Percentiles rank a stretch among this genome's conserved stretches.
Evolutionary conservation across 2,329 filamentous ascomycete genomes (phyloP).

Genomic region (Fusarium sp.): DNA sequence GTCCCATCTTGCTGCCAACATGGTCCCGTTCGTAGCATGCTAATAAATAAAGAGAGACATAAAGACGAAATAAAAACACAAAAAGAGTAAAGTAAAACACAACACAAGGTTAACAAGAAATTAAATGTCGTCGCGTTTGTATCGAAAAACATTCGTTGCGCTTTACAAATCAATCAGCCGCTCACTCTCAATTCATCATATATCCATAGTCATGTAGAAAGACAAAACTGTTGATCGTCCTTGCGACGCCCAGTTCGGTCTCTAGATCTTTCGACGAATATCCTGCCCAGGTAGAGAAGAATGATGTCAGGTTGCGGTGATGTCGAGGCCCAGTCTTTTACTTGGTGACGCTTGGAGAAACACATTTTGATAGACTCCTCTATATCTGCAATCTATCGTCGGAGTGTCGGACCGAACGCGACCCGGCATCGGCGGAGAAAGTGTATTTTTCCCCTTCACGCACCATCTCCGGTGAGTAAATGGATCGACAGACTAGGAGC

Average conservation of each 20-base stretch:
- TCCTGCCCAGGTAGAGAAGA: neutral
- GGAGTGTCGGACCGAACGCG: slow-evolving; percentile 8
- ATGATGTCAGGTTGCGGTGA: neutral
- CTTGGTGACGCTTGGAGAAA: neutral
- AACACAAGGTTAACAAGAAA: slow-evolving; percentile 24
- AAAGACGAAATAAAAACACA: slow-evolving; percentile 4
- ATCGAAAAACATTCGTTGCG: slow-evolving; percentile 20
- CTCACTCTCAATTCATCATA: slow-evolving; percentile 29
- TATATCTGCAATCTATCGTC: neutral
- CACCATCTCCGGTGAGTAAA: slow-evolving; percentile 17
- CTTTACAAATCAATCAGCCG: slow-evolving; percentile 23
- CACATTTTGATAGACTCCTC: neutral
- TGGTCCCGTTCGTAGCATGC: slow-evolving; percentile 33
- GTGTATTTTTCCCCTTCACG: neutral
- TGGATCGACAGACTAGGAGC: slow-evolving; percentile 17
- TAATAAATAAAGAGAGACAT: slow-evolving; percentile 13
- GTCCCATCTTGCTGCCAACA: slow-evolving; percentile 35
- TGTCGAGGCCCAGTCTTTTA: neutral
- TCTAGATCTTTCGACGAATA: neutral
- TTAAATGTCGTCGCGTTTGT: slow-evolving; percentile 42
- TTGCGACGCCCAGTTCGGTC: neutral
- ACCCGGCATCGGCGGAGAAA: neutral
- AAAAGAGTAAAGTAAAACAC: slow-evolving; percentile 6
- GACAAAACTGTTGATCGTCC: neutral
- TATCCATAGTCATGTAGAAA: slow-evolving; percentile 34